A percentile compares a stretch with the other conserved stretches of the same genome.
Conservation (phyloP, 192 early-diverging fungal species). For the Allomyces arbusculus region DNA sequence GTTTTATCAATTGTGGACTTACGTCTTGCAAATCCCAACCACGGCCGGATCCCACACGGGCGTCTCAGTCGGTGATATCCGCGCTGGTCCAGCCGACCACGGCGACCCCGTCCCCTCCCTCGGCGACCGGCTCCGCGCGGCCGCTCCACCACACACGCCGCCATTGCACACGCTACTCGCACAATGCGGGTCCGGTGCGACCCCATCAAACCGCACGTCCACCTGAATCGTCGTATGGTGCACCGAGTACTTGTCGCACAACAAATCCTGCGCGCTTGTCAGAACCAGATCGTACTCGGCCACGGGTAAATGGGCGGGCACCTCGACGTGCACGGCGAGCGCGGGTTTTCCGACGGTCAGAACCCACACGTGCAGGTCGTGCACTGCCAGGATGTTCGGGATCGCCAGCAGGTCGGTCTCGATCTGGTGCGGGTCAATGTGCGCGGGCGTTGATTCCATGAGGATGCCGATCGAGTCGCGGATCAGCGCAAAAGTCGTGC, state of each 20-base stretch:
- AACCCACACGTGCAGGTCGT: conserved; percentile 41
- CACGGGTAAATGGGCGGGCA: conserved; percentile 8
- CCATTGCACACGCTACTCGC: background rate
- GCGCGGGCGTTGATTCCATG: conserved; percentile 43
- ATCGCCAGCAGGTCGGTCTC: conserved; percentile 20
- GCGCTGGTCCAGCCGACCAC: no score
- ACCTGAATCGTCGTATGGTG: conserved; percentile 32
- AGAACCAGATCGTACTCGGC: conserved; percentile 18
- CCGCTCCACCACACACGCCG: background rate
- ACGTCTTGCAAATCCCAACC: no score
- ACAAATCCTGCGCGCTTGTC: conserved; percentile 10
- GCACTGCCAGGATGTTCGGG: conserved; percentile 26
- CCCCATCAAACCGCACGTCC: conserved; percentile 2
- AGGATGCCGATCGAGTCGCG: conserved; percentile 39
- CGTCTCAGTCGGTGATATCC: no score
- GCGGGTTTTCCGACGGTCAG: conserved; percentile 30
- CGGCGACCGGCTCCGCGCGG: background rate
- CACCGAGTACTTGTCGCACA: conserved; percentile 22
- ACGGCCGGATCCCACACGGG: no score
- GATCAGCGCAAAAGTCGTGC: conserved; percentile 44
- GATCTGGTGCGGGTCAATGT: conserved; percentile 23
- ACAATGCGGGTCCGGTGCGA: background rate
- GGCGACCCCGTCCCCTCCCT: no score
- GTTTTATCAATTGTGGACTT: no score
- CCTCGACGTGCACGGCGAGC: conserved; percentile 13